Evolutionary conservation across 768 basidiomycete species (phyloP).

Genomic region (Amanita jacksonii): DNA sequence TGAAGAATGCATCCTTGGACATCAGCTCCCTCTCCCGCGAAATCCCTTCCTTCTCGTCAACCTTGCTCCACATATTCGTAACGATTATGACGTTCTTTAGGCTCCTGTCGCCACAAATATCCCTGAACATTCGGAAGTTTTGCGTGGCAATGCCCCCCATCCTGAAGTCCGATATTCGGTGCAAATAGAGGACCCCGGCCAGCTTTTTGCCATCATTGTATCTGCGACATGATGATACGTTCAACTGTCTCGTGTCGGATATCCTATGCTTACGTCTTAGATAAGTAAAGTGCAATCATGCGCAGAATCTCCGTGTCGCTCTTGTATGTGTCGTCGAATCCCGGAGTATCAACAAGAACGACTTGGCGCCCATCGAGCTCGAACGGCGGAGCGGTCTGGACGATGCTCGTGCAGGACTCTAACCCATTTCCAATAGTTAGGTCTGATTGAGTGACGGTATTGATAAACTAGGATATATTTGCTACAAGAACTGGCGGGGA

Average conservation of each 20-base stretch:
- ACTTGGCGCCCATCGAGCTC: slow-evolving; percentile 31
- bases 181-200: slow-evolving; percentile 32
- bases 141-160: slow-evolving; percentile 30
- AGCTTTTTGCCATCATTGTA: slow-evolving; percentile 15
- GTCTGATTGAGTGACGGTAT: slow-evolving; percentile 38
- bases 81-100: slow-evolving; percentile 36
- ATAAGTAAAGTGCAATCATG: slow-evolving; percentile 36
- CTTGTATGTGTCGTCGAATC: slow-evolving; percentile 45
- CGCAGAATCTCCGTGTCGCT: slow-evolving; percentile 39
- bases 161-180: slow-evolving; percentile 29
- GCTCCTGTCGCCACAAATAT: slow-evolving; percentile 33
- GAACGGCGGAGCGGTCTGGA: slow-evolving; percentile 34
- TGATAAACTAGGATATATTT: slow-evolving; percentile 45
- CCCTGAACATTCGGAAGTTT: slow-evolving; percentile 37
- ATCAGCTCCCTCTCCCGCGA: slow-evolving; percentile 37
- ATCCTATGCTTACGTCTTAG: slow-evolving; percentile 25
- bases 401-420: slow-evolving; percentile 40
- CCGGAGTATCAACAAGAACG: slow-evolving; percentile 48
- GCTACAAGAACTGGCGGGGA: no score
- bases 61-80: slow-evolving; percentile 44
- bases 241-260: no score
- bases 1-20: slow-evolving; percentile 36
- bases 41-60: slow-evolving; percentile 26
- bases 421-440: slow-evolving; percentile 35
- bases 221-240: no score